Evolutionary conservation across 192 early-diverging fungal genomes (phyloP), one percentile per base, ranked within the genome.

Genomic region (Pilaira anomala): DNA sequence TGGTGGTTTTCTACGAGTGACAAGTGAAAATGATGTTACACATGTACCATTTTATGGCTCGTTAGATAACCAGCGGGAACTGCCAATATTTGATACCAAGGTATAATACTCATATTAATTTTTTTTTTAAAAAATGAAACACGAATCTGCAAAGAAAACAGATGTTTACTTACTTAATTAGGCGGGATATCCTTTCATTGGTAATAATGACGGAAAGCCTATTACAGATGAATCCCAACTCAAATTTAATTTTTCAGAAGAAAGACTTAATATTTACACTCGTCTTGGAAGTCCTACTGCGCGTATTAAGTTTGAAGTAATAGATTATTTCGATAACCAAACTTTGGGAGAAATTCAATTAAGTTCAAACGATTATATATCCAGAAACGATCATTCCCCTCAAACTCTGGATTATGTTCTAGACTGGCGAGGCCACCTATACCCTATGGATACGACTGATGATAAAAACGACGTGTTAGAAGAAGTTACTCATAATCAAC

Each of bases 11-110:
- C 49, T 21, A 59, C 71, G 30, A 9, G 62, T 56, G 45, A 33
- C 56, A 12, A 39, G 68, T 1, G 39, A 26, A 44, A 2, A 46
- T 41, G 57, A 62, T 36, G 55, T 63, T 2, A 60, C 71, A 25
- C 63, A 73, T 56, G 62, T 79, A 19, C 74, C 78, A 3, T 79
- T 76, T 61, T 68, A 60, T 62, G 78, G 78, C 49, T 36, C 72
- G 8, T 62, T 71, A 33, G 77, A 71, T 16, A 69, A 72, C 19
- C 62, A 77, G 40, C 21, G 45, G 53, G 63, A 77, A 8, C 68
- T 79, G 4, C 77, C 77, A 13, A 70, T 79, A 18, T 68, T 76
- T 54, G 77, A 78, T 46, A 54, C 26, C 16, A 57, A 51, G 36
- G 65, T 60, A 67, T 51, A 13, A 26, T 21, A n/a, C n/a, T n/a